Evolutionary conservation across 2,329 filamentous ascomycete genomes (phyloP), one percentile per base, ranked within the genome.

Genomic region (Polytolypa hystricis): DNA sequence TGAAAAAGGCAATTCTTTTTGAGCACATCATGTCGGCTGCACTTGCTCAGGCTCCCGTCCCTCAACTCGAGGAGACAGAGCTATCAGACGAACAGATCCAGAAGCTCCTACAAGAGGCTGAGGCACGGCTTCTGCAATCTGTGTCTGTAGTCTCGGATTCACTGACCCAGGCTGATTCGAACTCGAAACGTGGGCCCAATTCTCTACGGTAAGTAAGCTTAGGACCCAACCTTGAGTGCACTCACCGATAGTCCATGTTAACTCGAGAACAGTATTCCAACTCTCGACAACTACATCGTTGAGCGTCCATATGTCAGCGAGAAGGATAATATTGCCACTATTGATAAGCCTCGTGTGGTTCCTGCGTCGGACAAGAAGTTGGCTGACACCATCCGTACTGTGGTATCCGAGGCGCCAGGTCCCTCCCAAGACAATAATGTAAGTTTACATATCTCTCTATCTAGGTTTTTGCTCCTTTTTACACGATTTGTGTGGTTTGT

Each of bases 31-130:
- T 37, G 35, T 37, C 28, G 23, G 27, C 27, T 7, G 26, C 14
- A 21, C n/a, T 7, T 1, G 12, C 27, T 10, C 6, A n/a, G n/a
- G 23, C 20, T 42, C 38, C 43, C 21, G n/a, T n/a, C n/a, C n/a
- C n/a, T n/a, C n/a, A n/a, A n/a, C n/a, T n/a, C n/a, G 42, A 44
- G 37, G 47, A 51, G 28, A 62, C 67, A 35, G 66, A 70, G 36
- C 58, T 81, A 42, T 73, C 70, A 25, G 76, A 81, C 53, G 70
- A 74, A 45, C 71, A 80, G 51, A 71, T 83, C 34, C 69, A 75
- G 37, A 61, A 71, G 51, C 64, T 84, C 38, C 67, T 84, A 35
- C 66, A 67, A 37, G 69, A 79, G 57, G 79, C 79, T 38, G 75
- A 81, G 49, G 56, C 60, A 41, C 69, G 78, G 43, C 58, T 82